phyloP scores from a whole-genome alignment of 1,284 basidiomycete genomes.

The Rhodotorula sp. region DNA sequence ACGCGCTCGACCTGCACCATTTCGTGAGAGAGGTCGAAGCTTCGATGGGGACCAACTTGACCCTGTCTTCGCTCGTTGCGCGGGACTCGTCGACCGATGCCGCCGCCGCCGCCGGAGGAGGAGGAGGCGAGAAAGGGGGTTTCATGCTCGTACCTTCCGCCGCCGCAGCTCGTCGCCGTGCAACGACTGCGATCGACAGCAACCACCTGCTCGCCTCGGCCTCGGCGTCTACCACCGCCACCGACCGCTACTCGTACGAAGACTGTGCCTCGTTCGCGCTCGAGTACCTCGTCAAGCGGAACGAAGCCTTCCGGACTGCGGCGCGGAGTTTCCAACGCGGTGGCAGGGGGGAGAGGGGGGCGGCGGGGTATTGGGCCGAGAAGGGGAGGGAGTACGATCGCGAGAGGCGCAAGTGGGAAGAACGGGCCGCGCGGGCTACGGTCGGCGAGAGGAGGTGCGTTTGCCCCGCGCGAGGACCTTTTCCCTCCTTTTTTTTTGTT shows the following conservation, averaged over 20 bases:
- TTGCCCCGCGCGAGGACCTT: not conserved
- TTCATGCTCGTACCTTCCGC: not conserved
- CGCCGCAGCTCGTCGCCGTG: not conserved
- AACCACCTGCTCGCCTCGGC: not conserved
- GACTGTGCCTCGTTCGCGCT: conserved; percentile 25
- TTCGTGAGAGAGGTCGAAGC: conserved; percentile 27
- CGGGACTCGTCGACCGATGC: not conserved
- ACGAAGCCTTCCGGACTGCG: conserved; percentile 47
- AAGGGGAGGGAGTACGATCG: conserved; percentile 47
- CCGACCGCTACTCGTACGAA: not conserved
- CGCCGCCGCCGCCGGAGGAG: not conserved
- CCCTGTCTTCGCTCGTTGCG: conserved; percentile 20
- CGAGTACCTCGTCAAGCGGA: conserved; percentile 46
- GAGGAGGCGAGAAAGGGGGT: not conserved
- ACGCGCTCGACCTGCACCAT: conserved; percentile 35
- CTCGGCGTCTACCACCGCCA: not conserved
- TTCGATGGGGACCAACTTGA: conserved; percentile 14
- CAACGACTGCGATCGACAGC: not conserved
- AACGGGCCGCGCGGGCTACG: conserved; percentile 46
- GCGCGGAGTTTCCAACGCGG: conserved; percentile 39
- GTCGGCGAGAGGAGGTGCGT: conserved; percentile 46
- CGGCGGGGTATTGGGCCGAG: conserved; percentile 46
- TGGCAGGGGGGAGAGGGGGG: conserved; percentile 28
- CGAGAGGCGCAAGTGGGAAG: conserved; percentile 47
- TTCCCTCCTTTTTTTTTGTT: not conserved